These are phyloP conservation scores for Metschnikowia aberdeeniae DNA, from an alignment of 805 yeast species.

Conservation along the genomic window DNA sequence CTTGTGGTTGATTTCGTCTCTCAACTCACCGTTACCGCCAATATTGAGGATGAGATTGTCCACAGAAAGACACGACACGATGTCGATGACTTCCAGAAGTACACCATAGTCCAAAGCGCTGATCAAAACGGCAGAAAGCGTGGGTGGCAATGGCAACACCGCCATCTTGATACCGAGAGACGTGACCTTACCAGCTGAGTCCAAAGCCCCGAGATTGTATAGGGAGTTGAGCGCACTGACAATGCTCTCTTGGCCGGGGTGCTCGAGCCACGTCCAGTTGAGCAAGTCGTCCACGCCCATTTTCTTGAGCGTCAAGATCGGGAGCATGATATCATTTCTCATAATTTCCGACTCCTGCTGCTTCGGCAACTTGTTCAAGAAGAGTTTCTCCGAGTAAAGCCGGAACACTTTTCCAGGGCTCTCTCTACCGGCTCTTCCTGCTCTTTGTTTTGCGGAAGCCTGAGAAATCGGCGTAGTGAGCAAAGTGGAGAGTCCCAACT, in stretches of 20 bases:
- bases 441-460: constrained; percentile 91
- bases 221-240: constrained; percentile 73
- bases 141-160: constrained; percentile 87
- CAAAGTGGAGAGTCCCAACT: constrained; percentile 86
- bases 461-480: constrained; percentile 89
- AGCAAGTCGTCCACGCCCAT: constrained; percentile 80
- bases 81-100: constrained; percentile 70
- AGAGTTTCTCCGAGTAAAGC: constrained; percentile 73
- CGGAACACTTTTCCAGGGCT: constrained; percentile 82
- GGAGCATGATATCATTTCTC: constrained; percentile 79
- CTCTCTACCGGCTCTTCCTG: constrained; percentile 99
- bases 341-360: constrained; percentile 94
- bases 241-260: constrained; percentile 78
- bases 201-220: constrained; percentile 73
- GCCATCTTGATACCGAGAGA: constrained; percentile 82
- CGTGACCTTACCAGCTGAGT: constrained; percentile 74
- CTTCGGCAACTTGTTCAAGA: constrained; percentile 48
- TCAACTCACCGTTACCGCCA: constrained; percentile 53
- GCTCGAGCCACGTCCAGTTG: constrained; percentile 89
- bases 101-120: constrained; percentile 60
- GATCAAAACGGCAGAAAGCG: constrained; percentile 78
- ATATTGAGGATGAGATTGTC: constrained; percentile 84
- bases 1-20: constrained; percentile 81
- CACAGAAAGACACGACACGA: constrained; percentile 88
- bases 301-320: constrained; percentile 77